Percentiles rank a stretch among this genome's conserved stretches.
phyloP scores from a whole-genome alignment of 2,329 filamentous ascomycete genomes.

The Phaeomoniella chlamydospora region DNA sequence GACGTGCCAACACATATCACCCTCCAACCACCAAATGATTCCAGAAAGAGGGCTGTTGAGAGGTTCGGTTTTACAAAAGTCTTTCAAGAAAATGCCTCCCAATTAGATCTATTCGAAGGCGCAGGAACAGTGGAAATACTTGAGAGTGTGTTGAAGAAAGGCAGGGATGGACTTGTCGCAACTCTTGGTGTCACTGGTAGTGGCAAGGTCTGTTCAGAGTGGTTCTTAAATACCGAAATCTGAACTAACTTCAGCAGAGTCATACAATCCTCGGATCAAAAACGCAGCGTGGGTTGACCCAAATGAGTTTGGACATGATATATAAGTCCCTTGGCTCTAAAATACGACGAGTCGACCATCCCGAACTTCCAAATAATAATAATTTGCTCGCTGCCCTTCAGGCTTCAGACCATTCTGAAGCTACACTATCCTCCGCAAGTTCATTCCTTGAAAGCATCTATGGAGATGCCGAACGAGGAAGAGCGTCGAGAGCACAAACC shows the following conservation, averaged over 20 bases:
- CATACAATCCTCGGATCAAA: slow-evolving; percentile 90
- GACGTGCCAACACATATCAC: slow-evolving; percentile 51
- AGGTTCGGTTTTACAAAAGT: slow-evolving; percentile 90
- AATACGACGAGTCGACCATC: slow-evolving; percentile 45
- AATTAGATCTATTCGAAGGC: slow-evolving; percentile 75
- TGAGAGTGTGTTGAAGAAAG: slow-evolving; percentile 69
- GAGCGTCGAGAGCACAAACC: slow-evolving; percentile 51
- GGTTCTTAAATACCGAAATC: no score
- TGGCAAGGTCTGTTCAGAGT: slow-evolving; percentile 57
- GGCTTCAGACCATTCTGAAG: slow-evolving; percentile 67
- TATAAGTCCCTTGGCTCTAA: slow-evolving; percentile 67
- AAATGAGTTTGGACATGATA: slow-evolving; percentile 78
- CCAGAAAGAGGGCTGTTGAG: slow-evolving; percentile 73
- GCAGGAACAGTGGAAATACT: slow-evolving; percentile 46
- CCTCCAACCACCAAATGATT: slow-evolving; percentile 66
- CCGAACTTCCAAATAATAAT: slow-evolving; percentile 34
- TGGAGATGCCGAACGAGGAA: slow-evolving; percentile 44
- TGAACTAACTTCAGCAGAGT: slow-evolving; percentile 40
- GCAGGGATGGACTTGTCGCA: slow-evolving; percentile 77
- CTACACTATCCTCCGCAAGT: slow-evolving; percentile 57
- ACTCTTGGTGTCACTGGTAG: slow-evolving; percentile 91
- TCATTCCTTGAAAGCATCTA: slow-evolving; percentile 69
- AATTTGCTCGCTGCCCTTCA: slow-evolving; percentile 59
- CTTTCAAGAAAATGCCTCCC: slow-evolving; percentile 72
- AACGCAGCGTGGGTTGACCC: slow-evolving; percentile 74